Evolutionary conservation across 768 basidiomycete species (phyloP), one percentile per base, ranked within the genome.

Genomic region (Hypsizygus marmoreus): DNA sequence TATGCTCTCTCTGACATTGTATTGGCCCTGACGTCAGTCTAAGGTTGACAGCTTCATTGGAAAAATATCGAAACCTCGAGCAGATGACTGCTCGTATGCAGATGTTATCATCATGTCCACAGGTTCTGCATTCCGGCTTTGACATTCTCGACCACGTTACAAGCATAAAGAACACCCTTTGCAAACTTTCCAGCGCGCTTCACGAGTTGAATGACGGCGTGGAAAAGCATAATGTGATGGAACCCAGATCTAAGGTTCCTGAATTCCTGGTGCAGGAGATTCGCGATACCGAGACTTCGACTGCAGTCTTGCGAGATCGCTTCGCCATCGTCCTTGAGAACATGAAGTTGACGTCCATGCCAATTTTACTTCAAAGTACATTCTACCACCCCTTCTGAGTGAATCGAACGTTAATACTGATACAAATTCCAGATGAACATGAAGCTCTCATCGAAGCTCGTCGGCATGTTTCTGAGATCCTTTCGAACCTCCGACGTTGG

Each of bases 361-460:
- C 65, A 1, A 48, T 75, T 28, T 54, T 79, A 9, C 55, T 73
- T 36, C 56, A 62, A 55, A 63, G 78, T 77, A 43, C 12, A 51
- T 51, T 3, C 23, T 14, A 17, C 62, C n/a, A 46, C 14, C n/a
- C 22, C 23, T 29, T 28, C 14, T 17, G 4, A 39, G 5, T 39
- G 31, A 14, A 31, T 19, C 33, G 10, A 20, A 13, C 28, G 31
- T 20, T 10, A 26, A 13, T 6, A 25, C 28, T 28, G 22, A 17
- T 25, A 29, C 17, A n/a, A 43, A 6, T 36, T 29, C 7, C 50
- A 78, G 75, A 69, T 19, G 76, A 78, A 50, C 50, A 67, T 11
- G 40, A 57, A 8, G 14, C 59, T 4, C 25, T 76, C 8, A 24
- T 51, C 0, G 63, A 60, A 19, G 71, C 69, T 25, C 37, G 43